These are phyloP conservation scores for Penicillium concentricum DNA, from an alignment of 2,329 filamentous ascomycete species.

Conservation along the genomic window DNA sequence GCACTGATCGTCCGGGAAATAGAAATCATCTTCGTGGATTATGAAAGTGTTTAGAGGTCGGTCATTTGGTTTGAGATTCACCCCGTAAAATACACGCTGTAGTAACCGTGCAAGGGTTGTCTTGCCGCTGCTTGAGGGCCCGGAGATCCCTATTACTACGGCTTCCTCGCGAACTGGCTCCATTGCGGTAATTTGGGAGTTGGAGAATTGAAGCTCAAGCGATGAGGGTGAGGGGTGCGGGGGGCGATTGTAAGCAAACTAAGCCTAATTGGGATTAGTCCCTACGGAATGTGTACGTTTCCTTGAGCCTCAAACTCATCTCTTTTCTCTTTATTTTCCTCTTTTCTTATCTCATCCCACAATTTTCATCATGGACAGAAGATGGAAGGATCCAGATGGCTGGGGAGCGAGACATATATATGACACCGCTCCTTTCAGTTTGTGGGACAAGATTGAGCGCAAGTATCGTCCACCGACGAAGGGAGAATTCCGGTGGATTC, in stretches of 20 bases:
- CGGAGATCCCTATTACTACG: slow-evolving; percentile 77
- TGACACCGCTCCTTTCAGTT: no score
- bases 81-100: slow-evolving; percentile 69
- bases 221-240: neutral
- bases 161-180: slow-evolving; percentile 21
- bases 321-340: neutral
- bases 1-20: slow-evolving; percentile 72
- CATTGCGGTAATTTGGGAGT: slow-evolving; percentile 13
- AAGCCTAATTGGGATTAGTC: neutral
- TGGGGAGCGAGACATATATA: no score
- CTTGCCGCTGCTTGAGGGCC: slow-evolving; percentile 90
- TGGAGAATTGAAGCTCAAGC: neutral
- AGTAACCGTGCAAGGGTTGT: slow-evolving; percentile 87
- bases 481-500: no score
- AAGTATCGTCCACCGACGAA: no score
- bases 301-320: no score
- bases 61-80: slow-evolving; percentile 1
- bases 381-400: no score
- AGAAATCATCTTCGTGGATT: slow-evolving; percentile 96
- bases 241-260: neutral
- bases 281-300: no score
- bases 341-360: no score
- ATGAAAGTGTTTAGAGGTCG: slow-evolving; percentile 58
- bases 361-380: no score
- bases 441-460: no score